Evolutionary conservation across 2,329 filamentous ascomycete genomes (phyloP), one percentile per base, ranked within the genome.

Genomic region (Colletotrichum sp.): DNA sequence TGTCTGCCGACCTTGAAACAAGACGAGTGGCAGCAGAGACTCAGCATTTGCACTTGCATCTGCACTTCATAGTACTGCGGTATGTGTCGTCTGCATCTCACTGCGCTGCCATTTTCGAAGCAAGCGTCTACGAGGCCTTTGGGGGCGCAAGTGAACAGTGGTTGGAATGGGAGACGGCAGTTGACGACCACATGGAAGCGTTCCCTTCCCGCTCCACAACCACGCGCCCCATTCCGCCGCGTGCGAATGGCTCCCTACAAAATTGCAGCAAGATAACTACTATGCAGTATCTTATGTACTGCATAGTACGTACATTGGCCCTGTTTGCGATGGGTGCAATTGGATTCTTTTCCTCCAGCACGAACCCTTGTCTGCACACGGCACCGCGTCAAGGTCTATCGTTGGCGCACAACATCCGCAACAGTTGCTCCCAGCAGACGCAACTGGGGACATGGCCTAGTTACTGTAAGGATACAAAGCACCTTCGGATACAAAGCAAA

Each of bases 1-100:
- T 56, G 25, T 64, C 30, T 56, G 65, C 12, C 39, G 34, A 28
- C 34, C 30, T 55, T 73, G 71, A 74, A 74, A 74, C 71, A 70
- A 62, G 30, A n/a, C 10, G 66, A 73, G 71, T 43, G 66, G 64
- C 64, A 67, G 65, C 62, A 67, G 27, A 68, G 34, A 71, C 32
- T 36, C 52, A 22, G 34, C 60, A 30, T 55, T 43, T 66, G 39
- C 67, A 48, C 30, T 27, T 27, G 52, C 52, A 25, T 67, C 70
- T 68, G 61, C 13, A 27, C 27, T 58, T 22, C 22, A 22, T 22
- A 22, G 22, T 22, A 22, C 22, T 22, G 22, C 22, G 22, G 22
- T 58, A 58, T 30, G 9, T 58, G 28, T 30, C 15, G 27, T n/a
- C 55, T 58, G 55, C 25, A 15, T 8, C 13, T 48, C 16, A 58